phyloP scores from a whole-genome alignment of 768 basidiomycete species.

The Gloeophyllum trabeum region DNA sequence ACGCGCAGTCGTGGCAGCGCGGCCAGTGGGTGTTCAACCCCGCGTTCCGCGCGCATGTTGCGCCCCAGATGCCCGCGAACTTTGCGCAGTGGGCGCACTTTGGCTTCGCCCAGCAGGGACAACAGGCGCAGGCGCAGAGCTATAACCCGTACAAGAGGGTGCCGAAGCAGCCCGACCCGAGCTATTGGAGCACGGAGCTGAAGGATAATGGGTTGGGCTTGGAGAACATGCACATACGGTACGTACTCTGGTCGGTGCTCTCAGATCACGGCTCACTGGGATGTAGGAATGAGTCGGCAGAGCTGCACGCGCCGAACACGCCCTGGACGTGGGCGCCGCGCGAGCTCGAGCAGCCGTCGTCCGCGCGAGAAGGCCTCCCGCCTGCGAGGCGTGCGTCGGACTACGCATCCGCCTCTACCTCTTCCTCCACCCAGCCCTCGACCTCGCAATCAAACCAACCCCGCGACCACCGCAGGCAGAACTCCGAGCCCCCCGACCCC shows the following conservation, averaged over 20 bases:
- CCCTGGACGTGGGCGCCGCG: slow-evolving; percentile 71
- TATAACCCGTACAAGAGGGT: slow-evolving; percentile 57
- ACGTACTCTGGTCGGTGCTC: slow-evolving; percentile 15
- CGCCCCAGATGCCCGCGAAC: not conserved
- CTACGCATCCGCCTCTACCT: not conserved
- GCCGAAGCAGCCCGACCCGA: slow-evolving; percentile 49
- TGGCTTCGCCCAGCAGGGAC: slow-evolving; percentile 14
- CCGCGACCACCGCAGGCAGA: not conserved
- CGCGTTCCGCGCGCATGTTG: slow-evolving; percentile 9
- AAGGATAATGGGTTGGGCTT: slow-evolving; percentile 56
- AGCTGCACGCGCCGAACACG: slow-evolving; percentile 27
- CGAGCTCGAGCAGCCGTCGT: too few species aligned
- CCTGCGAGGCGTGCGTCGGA: too few species aligned
- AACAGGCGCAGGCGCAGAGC: slow-evolving; percentile 7
- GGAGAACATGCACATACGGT: slow-evolving; percentile 55
- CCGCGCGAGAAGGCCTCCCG: too few species aligned
- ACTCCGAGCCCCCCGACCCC: too few species aligned
- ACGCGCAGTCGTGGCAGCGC: slow-evolving; percentile 30
- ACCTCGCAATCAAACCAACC: not conserved
- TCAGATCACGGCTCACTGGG: slow-evolving; percentile 1
- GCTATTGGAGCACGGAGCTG: slow-evolving; percentile 51
- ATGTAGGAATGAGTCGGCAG: slow-evolving; percentile 10
- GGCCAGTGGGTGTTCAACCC: slow-evolving; percentile 28
- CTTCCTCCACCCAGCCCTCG: not conserved
- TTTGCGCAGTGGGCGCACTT: slow-evolving; percentile 16